Percentiles rank a stretch among this genome's conserved stretches.
Evolutionary conservation across 805 yeast species (phyloP).

Genomic region (Hanseniaspora pseudoguilliermondii): DNA sequence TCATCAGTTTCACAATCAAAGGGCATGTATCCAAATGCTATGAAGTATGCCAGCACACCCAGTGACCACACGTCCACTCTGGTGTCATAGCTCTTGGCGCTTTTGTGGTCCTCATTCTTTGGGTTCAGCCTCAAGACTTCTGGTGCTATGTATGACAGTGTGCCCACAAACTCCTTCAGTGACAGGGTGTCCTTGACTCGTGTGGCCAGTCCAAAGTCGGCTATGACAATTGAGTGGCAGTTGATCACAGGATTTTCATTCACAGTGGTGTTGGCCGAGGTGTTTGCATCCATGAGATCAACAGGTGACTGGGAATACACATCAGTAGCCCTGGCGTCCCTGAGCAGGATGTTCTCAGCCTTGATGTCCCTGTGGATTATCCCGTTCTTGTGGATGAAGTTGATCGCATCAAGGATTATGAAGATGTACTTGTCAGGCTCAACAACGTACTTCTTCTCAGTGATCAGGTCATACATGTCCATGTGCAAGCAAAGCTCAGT

Average conservation of each 20-base stretch:
- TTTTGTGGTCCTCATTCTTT: slow-evolving; percentile 14
- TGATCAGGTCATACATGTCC: slow-evolving; percentile 52
- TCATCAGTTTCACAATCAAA: slow-evolving; percentile 61
- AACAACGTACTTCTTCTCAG: slow-evolving; percentile 32
- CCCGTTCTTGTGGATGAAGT: slow-evolving; percentile 44
- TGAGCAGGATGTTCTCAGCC: slow-evolving; percentile 56
- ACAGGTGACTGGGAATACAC: background rate
- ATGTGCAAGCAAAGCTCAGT: slow-evolving; percentile 60
- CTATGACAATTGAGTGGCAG: slow-evolving; percentile 27
- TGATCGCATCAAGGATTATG: slow-evolving; percentile 41
- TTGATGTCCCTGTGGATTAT: slow-evolving; percentile 62
- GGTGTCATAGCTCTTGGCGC: slow-evolving; percentile 36
- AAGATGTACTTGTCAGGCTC: slow-evolving; percentile 36
- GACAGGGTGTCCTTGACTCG: slow-evolving; percentile 26
- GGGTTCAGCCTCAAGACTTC: slow-evolving; percentile 38
- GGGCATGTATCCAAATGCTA: slow-evolving; percentile 64
- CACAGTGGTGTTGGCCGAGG: slow-evolving; percentile 34
- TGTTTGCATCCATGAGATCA: slow-evolving; percentile 17
- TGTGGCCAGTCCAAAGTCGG: slow-evolving; percentile 49
- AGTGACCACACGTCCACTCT: slow-evolving; percentile 66
- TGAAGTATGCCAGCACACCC: slow-evolving; percentile 58
- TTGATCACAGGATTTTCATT: slow-evolving; percentile 33
- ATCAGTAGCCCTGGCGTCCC: slow-evolving; percentile 15
- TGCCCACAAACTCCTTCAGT: slow-evolving; percentile 46
- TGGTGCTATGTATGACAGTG: slow-evolving; percentile 66